phyloP scores from a whole-genome alignment of 306 rosid species.

The Fragaria vesca region DNA sequence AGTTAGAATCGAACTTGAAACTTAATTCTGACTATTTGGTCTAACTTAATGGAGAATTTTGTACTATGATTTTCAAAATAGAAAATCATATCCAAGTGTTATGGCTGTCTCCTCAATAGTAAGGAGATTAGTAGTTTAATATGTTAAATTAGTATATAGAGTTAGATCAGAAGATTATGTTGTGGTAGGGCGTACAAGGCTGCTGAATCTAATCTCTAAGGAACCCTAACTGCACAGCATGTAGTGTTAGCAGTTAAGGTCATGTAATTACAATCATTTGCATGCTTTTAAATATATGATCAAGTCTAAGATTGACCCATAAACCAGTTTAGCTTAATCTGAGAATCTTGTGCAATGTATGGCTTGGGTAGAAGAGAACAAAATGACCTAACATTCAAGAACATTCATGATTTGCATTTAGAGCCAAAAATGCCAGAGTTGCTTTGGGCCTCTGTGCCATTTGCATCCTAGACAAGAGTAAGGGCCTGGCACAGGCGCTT shows the following conservation, averaged over 20 bases:
- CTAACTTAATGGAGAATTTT: too few species aligned
- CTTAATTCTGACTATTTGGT: too few species aligned
- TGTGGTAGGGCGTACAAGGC: background rate
- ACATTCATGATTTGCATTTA: background rate
- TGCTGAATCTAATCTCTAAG: background rate
- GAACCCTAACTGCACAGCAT: conserved; percentile 13
- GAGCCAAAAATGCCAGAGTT: conserved; percentile 31
- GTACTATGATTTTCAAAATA: too few species aligned
- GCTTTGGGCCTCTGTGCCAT: conserved; percentile 29
- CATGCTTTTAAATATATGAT: background rate
- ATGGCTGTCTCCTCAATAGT: conserved; percentile 12
- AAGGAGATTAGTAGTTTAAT: background rate
- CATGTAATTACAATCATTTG: conserved; percentile 9
- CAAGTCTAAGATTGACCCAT: background rate
- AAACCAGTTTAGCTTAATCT: background rate
- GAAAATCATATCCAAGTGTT: too few species aligned
- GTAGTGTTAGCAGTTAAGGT: background rate
- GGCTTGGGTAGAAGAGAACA: background rate
- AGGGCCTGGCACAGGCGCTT: background rate
- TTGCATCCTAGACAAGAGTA: conserved; percentile 8
- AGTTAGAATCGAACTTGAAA: too few species aligned
- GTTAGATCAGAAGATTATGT: conserved; percentile 15
- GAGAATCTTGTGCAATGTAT: background rate
- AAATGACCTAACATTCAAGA: background rate
- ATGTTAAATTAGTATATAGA: background rate